Conservation (phyloP, 169 alveolate genomes). For the Eimeria necatrix region DNA sequence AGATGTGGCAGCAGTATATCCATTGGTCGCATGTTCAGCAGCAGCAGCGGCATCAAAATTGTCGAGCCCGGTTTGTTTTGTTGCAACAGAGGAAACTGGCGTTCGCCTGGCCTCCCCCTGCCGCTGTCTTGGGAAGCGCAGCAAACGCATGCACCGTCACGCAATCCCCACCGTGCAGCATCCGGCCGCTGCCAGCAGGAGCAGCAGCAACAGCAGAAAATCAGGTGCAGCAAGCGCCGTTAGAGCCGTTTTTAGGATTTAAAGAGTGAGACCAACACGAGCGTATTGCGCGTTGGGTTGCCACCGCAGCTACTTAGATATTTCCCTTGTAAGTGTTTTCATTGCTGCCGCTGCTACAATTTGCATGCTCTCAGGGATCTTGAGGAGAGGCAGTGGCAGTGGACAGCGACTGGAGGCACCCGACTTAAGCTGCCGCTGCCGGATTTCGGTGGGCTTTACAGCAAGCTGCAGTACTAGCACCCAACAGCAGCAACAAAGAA, state of each 20-base stretch:
- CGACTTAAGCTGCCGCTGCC: conserved; percentile 35
- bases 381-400: conserved; percentile 38
- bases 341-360: conserved; percentile 27
- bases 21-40: not conserved
- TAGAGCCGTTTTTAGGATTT: not conserved
- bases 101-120: conserved; percentile 30
- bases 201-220: not conserved
- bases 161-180: conserved; percentile 3
- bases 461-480: not conserved
- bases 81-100: not conserved
- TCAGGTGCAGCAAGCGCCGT: not conserved
- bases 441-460: not conserved
- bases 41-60: not conserved
- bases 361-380: conserved; percentile 31
- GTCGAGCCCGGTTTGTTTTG: not conserved
- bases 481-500: not conserved
- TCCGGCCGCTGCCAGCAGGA: not conserved
- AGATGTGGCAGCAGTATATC: not conserved
- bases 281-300: conserved; percentile 2
- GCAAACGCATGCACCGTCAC: not conserved
- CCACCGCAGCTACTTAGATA: not conserved
- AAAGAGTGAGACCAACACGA: not conserved
- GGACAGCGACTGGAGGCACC: conserved; percentile 7
- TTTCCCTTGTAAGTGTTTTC: not conserved
- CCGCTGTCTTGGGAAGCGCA: conserved; percentile 13